Conservation (phyloP, 495 filamentous ascomycete species). For the Symbiotaphrina buchneri region DNA sequence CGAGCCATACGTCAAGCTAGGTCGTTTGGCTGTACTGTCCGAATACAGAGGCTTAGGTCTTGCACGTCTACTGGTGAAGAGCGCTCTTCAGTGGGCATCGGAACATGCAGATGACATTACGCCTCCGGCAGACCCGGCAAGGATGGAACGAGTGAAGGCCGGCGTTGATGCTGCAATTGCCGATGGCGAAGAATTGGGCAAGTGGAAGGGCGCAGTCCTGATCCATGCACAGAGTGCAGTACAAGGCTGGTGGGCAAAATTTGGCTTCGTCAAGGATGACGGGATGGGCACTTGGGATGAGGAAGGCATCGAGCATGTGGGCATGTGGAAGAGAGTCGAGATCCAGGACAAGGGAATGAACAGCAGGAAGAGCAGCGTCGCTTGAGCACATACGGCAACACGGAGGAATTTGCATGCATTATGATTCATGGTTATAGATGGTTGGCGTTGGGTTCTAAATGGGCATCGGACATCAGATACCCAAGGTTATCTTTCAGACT, state of each 20-base stretch:
- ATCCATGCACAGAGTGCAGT: slow-evolving; percentile 5
- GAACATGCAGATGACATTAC: slow-evolving; percentile 24
- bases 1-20: slow-evolving; percentile 60
- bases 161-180: no score
- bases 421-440: no score
- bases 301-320: slow-evolving; percentile 7
- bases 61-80: slow-evolving; percentile 34
- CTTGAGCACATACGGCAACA: no score
- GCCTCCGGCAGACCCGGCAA: slow-evolving; percentile 1
- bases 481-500: no score
- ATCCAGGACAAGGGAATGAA: no score
- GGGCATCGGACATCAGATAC: no score
- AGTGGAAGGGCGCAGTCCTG: slow-evolving; percentile 6
- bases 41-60: slow-evolving; percentile 41
- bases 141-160: slow-evolving; percentile 1
- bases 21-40: slow-evolving; percentile 43
- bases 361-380: no score
- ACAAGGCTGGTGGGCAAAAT: slow-evolving; percentile 5
- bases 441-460: no score
- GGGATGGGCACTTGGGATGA: slow-evolving; percentile 6
- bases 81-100: slow-evolving; percentile 35
- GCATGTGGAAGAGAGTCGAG: slow-evolving; percentile 7
- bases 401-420: no score
- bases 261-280: slow-evolving; percentile 5
- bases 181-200: background rate